A percentile compares a stretch with the other conserved stretches of the same genome.
Conservation (phyloP, 2,329 filamentous ascomycete species). For the Mollisiaceae sp. region DNA sequence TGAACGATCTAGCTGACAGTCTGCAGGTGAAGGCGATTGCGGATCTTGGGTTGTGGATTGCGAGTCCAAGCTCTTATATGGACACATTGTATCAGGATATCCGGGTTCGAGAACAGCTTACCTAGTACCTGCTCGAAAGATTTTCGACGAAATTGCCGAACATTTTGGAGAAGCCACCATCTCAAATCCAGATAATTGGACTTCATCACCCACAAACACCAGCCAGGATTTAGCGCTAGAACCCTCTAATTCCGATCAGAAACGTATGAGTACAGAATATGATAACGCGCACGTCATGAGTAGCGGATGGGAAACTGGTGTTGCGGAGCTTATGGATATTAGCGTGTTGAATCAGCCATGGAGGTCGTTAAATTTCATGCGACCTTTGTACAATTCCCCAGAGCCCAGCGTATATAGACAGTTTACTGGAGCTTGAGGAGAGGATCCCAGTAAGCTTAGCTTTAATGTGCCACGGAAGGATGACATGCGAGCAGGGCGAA, state of each 20-base stretch:
- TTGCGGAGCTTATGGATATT: not conserved
- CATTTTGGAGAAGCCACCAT: not conserved
- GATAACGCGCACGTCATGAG: not conserved
- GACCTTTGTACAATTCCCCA: too few species aligned
- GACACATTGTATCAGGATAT: conserved; percentile 25
- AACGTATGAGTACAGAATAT: not conserved
- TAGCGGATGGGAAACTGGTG: not conserved
- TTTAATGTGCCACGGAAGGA: too few species aligned
- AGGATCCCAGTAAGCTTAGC: too few species aligned
- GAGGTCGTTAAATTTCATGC: not conserved
- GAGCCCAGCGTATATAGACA: too few species aligned
- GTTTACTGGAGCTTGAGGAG: too few species aligned
- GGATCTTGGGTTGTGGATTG: conserved; percentile 22
- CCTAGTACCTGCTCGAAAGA: conserved; percentile 14
- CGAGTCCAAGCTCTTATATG: conserved; percentile 15
- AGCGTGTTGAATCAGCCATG: not conserved
- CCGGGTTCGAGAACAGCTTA: conserved; percentile 17
- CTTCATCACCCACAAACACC: not conserved
- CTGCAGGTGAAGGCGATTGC: conserved; percentile 20
- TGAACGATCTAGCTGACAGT: not conserved
- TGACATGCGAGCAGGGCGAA: too few species aligned
- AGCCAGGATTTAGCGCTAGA: not conserved
- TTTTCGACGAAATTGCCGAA: conserved; percentile 18
- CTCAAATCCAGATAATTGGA: not conserved
- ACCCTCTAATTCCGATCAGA: not conserved